These are phyloP conservation scores for Erysimum cheiranthoides DNA, from an alignment of 345 rosid genomes.

Conservation along the genomic window DNA sequence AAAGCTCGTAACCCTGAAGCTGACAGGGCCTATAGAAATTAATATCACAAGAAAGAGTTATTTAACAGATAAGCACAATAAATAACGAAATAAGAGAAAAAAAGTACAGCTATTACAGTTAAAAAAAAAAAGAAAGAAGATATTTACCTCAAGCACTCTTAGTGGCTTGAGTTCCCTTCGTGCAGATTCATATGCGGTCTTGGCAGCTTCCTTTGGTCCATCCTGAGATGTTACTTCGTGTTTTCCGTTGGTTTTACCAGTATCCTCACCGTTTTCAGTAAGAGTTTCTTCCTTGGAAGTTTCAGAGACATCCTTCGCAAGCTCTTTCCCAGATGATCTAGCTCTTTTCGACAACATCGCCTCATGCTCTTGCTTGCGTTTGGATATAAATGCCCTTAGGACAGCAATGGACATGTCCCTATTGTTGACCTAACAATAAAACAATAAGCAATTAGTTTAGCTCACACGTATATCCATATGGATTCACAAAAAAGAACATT, in stretches of 20 bases:
- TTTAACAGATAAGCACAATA: constrained; percentile 1
- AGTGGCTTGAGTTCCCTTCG: constrained; percentile 75
- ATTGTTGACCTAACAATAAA: constrained; percentile 76
- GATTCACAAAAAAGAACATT: background rate
- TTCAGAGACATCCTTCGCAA: constrained; percentile 53
- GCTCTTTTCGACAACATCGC: constrained; percentile 64
- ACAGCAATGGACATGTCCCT: constrained; percentile 96
- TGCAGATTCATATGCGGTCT: constrained; percentile 53
- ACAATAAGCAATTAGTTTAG: constrained; percentile 22
- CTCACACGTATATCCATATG: background rate
- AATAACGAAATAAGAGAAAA: background rate
- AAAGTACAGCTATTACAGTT: background rate
- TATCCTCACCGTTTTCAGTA: constrained; percentile 40
- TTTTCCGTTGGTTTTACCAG: constrained; percentile 55
- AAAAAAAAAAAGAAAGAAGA: constrained; percentile 31
- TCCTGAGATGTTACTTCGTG: constrained; percentile 52
- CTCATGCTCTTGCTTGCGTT: constrained; percentile 80
- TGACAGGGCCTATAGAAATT: constrained; percentile 74
- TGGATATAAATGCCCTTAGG: constrained; percentile 73
- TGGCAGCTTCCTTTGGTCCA: constrained; percentile 57
- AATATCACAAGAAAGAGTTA: constrained; percentile 25
- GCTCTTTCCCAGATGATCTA: constrained; percentile 56
- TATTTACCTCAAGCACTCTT: constrained; percentile 90
- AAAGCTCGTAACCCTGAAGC: constrained; percentile 96
- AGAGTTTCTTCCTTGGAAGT: constrained; percentile 48